Percentiles rank a stretch among this genome's conserved stretches.
Evolutionary conservation across 495 filamentous ascomycete species (phyloP).

Genomic region (Jackrogersella multiformis): DNA sequence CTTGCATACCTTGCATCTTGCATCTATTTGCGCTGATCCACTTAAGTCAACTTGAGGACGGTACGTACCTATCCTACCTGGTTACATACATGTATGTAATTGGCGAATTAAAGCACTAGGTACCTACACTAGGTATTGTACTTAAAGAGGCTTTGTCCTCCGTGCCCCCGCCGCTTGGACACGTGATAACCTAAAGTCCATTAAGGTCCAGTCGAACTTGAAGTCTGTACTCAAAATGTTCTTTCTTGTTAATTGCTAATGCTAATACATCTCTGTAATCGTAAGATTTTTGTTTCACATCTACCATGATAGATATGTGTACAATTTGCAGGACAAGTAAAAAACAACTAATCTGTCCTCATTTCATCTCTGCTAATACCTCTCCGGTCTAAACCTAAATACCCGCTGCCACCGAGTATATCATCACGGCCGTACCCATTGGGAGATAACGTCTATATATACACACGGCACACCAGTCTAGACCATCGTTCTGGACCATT

Average conservation of each 20-base stretch:
- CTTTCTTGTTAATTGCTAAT: background rate
- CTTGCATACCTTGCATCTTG: too few species aligned
- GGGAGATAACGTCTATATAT: conserved; percentile 23
- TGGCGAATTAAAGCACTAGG: too few species aligned
- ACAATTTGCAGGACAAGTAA: conserved; percentile 1
- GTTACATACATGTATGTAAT: too few species aligned
- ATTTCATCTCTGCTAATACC: conserved; percentile 29
- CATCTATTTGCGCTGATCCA: conserved; percentile 26
- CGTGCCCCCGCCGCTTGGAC: conserved; percentile 29
- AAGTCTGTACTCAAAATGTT: background rate
- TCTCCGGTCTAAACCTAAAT: conserved; percentile 20
- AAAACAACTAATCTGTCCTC: conserved; percentile 1
- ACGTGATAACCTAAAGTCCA: conserved; percentile 30
- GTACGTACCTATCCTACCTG: too few species aligned
- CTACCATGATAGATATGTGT: background rate
- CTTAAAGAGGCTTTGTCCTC: conserved; percentile 11
- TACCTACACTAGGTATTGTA: background rate
- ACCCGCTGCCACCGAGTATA: background rate
- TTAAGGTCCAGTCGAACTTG: background rate
- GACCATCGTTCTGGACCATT: background rate
- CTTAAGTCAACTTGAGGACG: conserved; percentile 24
- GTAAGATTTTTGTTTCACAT: background rate
- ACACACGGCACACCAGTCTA: background rate
- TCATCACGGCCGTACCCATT: background rate
- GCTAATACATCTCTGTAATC: background rate